Percentiles rank a stretch among this genome's conserved stretches.
These are phyloP conservation scores for Colletotrichum shisoi DNA, from an alignment of 2,329 filamentous ascomycete genomes.

Conservation along the genomic window DNA sequence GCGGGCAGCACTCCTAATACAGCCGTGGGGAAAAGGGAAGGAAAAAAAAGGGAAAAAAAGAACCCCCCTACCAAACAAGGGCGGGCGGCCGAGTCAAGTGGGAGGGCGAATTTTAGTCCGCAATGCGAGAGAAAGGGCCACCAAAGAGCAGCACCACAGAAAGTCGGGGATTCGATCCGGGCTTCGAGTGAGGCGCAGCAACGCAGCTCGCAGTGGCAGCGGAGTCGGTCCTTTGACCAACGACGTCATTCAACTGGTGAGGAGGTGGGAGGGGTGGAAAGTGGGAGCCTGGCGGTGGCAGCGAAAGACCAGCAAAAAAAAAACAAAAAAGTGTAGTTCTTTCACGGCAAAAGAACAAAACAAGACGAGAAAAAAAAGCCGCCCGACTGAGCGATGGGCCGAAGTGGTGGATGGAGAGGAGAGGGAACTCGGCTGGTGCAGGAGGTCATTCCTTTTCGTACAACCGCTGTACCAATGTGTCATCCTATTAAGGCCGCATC, in stretches of 20 bases:
- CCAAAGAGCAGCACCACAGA: constrained; percentile 15
- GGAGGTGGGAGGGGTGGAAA: neutral
- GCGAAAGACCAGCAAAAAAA: neutral
- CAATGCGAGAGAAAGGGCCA: neutral
- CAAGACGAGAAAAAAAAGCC: neutral
- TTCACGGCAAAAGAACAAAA: neutral
- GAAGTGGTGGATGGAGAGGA: neutral
- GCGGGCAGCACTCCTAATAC: constrained; percentile 7
- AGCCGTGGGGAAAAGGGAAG: neutral
- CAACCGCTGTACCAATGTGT: neutral
- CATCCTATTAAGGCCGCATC: neutral
- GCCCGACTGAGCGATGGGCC: neutral
- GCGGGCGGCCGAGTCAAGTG: constrained; percentile 4
- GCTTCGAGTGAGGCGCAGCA: constrained; percentile 38
- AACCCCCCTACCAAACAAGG: too few relatives aligned
- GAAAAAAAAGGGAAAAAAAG: too few relatives aligned
- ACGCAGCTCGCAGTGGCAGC: constrained; percentile 27
- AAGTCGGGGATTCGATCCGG: constrained; percentile 20
- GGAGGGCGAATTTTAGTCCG: constrained; percentile 25
- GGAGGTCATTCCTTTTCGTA: neutral
- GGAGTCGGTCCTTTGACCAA: constrained; percentile 35
- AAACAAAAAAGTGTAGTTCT: neutral
- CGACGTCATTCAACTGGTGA: constrained; percentile 33
- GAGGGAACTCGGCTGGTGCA: neutral
- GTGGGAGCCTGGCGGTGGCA: neutral